phyloP scores from a whole-genome alignment of 208 protist species.

The Leishmania tropica region DNA sequence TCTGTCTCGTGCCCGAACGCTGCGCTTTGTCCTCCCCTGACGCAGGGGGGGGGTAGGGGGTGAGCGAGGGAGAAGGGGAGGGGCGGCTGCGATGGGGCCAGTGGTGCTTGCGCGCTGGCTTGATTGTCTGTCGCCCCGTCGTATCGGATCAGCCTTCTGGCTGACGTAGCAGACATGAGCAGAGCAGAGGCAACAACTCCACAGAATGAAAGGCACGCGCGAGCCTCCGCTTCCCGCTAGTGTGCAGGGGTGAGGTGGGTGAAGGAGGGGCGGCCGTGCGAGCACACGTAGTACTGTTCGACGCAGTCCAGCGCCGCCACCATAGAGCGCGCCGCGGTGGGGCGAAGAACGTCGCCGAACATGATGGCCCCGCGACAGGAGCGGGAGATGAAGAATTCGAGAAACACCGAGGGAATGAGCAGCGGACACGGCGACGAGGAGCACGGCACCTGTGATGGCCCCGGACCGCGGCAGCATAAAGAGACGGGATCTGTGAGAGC shows the following conservation, averaged over 20 bases:
- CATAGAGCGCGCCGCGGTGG: constrained; percentile 22
- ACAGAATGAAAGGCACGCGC: background rate
- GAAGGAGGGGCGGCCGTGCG: constrained; percentile 75
- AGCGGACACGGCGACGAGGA: constrained; percentile 1
- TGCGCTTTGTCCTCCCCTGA: background rate
- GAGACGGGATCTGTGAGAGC: background rate
- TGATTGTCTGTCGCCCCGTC: background rate
- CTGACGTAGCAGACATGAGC: background rate
- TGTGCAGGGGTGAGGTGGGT: constrained; percentile 24
- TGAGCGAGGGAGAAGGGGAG: background rate
- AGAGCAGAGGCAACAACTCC: background rate
- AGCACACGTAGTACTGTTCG: constrained; percentile 70
- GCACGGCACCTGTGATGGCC: background rate
- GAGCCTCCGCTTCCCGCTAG: background rate
- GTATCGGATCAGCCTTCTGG: background rate
- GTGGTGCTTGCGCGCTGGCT: background rate
- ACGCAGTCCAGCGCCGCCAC: constrained; percentile 34
- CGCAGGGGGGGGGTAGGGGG: background rate
- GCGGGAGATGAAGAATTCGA: constrained; percentile 73
- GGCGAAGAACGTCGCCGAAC: constrained; percentile 63
- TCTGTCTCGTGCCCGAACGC: background rate
- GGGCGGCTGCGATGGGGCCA: background rate
- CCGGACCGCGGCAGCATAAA: background rate
- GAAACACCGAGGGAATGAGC: constrained; percentile 57
- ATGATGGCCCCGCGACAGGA: constrained; percentile 83